phyloP scores from a whole-genome alignment of 164 flowering plant species.

The Taxillus chinensis region DNA sequence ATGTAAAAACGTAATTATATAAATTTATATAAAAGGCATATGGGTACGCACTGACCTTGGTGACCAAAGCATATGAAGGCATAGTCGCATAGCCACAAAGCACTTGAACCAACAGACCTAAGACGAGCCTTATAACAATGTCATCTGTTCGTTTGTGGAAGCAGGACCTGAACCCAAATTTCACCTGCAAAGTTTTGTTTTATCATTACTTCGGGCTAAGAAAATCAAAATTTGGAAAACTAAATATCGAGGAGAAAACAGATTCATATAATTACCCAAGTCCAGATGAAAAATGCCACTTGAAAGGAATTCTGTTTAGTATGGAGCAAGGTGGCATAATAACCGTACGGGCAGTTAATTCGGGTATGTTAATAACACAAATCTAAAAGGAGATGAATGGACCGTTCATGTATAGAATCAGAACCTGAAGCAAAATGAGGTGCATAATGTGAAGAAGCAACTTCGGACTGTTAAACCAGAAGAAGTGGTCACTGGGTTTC shows the following conservation, averaged over 20 bases:
- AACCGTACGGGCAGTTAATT: not conserved
- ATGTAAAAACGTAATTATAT: too few species aligned
- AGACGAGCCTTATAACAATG: conserved; percentile 31
- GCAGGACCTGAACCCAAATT: conserved; percentile 53
- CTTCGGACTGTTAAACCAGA: conserved; percentile 42
- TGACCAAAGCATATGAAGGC: conserved; percentile 62
- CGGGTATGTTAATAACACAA: not conserved
- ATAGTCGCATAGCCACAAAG: conserved; percentile 66
- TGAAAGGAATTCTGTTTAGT: conserved; percentile 69
- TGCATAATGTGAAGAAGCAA: conserved; percentile 47
- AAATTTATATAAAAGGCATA: not conserved
- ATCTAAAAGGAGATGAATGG: too few species aligned
- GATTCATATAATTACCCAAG: conserved; percentile 35
- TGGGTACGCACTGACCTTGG: conserved; percentile 33
- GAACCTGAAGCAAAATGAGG: conserved; percentile 56
- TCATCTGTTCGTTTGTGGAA: conserved; percentile 40
- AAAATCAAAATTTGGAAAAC: not conserved
- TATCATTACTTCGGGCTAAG: not conserved
- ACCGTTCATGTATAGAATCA: not conserved
- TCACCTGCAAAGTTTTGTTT: conserved; percentile 24
- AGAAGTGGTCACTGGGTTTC: conserved; percentile 29
- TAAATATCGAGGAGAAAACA: too few species aligned
- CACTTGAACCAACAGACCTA: conserved; percentile 48
- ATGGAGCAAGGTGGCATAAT: conserved; percentile 1
- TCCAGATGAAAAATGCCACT: conserved; percentile 63